These are phyloP conservation scores for Geotrichum australiense DNA, from an alignment of 1,139 yeast genomes.

Conservation along the genomic window DNA sequence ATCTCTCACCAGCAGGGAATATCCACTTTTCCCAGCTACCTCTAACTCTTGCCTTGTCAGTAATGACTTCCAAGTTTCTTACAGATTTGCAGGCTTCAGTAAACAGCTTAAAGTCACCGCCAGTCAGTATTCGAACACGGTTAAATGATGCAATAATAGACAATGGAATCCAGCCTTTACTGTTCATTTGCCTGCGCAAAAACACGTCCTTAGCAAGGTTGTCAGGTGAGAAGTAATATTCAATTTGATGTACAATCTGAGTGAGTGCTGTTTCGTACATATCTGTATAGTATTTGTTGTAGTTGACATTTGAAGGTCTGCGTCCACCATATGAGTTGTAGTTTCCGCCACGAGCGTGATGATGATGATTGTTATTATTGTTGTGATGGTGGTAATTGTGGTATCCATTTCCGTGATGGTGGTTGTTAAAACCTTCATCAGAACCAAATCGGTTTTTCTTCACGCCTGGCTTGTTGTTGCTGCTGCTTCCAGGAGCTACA, in stretches of 20 bases:
- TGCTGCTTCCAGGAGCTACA: conserved; percentile 5
- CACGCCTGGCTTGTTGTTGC: conserved; percentile 1
- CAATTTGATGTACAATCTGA: conserved; percentile 49
- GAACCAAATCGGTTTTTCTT: conserved; percentile 4
- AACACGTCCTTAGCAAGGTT: conserved; percentile 77
- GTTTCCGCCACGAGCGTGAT: conserved; percentile 17
- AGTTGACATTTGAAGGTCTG: conserved; percentile 11
- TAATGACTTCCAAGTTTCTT: conserved; percentile 41
- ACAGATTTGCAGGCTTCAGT: conserved; percentile 42
- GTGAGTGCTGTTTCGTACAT: conserved; percentile 11
- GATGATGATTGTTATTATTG: conserved; percentile 20
- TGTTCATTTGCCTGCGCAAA: conserved; percentile 73
- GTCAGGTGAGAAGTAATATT: conserved; percentile 83
- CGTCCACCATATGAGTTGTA: conserved; percentile 14
- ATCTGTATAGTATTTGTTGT: conserved; percentile 12
- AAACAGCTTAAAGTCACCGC: conserved; percentile 43
- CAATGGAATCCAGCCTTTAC: conserved; percentile 65
- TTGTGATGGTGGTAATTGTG: conserved; percentile 2
- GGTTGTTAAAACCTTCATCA: conserved; percentile 1
- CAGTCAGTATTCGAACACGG: conserved; percentile 57
- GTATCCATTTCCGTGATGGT: conserved; percentile 5
- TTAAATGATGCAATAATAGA: conserved; percentile 60
- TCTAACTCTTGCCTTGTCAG: conserved; percentile 42
- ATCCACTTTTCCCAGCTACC: conserved; percentile 45
- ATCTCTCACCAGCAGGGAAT: conserved; percentile 43